Base-by-base conservation (phyloP, 176 grass and related monocot species). In the Juncus effusus region DNA sequence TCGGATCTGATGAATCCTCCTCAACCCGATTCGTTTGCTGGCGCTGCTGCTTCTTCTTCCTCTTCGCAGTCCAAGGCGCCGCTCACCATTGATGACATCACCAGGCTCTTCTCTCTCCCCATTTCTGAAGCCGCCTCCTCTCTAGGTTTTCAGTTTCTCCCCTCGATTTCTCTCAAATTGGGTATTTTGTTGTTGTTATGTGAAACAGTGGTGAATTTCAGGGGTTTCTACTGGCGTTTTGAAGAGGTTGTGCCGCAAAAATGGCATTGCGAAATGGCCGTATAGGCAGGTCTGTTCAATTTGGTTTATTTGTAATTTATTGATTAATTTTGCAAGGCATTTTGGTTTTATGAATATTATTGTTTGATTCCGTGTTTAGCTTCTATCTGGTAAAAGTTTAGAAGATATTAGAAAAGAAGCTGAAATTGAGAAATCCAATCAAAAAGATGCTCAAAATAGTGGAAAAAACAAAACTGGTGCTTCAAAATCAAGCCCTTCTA, bases 231-330 rank as follows among this genome's bases (percentile, higher is more conserved):
- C 93, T 10, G 88, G 88, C 39, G 93, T 86, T 16, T 67, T 97
- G 64, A 97, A 97, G 82, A 89, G 85, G 82, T 81, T 97, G 68
- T 97, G 93, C 59, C 93, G 93, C 70, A 80, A 61, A 45, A 86
- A 97, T 73, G 93, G 93, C 44, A 97, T 97, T 60, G 85, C 83
- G 54, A 74, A 87, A 60, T 97, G 88, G 88, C 93, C 93, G 4
- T 97, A 97, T 80, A 85, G 93, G 19, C 90, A 97, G 88, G 88
- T 95, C 67, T 36, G 47, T 50, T 59, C 16, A 67, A 75, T 53
- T 14, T 63, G 13, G n/a, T 40, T 54, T 54, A 14, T 69, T 52
- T 52, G 49, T 69, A 69, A n/a, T 5, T 51, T 2, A 36, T 38
- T 51, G 16, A 16, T 13, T 36, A 13, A 51, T 42, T 7, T 3